phyloP scores from a whole-genome alignment of 2,329 filamentous ascomycete genomes.

The Talaromyces sp. region DNA sequence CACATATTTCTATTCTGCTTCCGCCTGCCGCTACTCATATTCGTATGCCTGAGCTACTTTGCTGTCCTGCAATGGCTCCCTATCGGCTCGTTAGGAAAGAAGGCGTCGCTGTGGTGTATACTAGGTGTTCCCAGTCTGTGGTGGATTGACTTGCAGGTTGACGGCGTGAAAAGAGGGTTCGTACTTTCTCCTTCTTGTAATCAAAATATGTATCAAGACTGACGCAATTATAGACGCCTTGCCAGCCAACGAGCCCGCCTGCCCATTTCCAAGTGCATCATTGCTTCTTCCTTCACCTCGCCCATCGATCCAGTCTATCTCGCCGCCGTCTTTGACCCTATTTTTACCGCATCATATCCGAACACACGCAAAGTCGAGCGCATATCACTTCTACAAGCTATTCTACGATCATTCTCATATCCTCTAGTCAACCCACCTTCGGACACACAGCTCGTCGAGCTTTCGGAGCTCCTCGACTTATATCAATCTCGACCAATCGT shows the following conservation, averaged over 20 bases:
- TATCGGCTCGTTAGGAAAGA: slow-evolving; percentile 65
- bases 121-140: slow-evolving; percentile 88
- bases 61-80: slow-evolving; percentile 78
- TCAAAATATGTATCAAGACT: neutral
- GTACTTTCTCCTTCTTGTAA: slow-evolving; percentile 19
- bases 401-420: slow-evolving; percentile 66
- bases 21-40: slow-evolving; percentile 73
- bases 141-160: slow-evolving; percentile 98
- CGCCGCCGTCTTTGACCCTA: slow-evolving; percentile 90
- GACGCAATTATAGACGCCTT: slow-evolving; percentile 51
- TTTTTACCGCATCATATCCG: slow-evolving; percentile 87
- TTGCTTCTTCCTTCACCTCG: slow-evolving; percentile 86
- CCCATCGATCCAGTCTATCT: slow-evolving; percentile 92
- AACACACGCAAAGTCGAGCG: slow-evolving; percentile 68
- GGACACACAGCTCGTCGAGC: slow-evolving; percentile 54
- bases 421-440: slow-evolving; percentile 51
- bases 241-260: slow-evolving; percentile 72
- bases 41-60: slow-evolving; percentile 69
- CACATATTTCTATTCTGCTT: slow-evolving; percentile 73
- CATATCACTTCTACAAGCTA: slow-evolving; percentile 72
- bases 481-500: slow-evolving; percentile 75
- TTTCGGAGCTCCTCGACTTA: slow-evolving; percentile 60
- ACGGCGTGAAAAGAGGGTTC: slow-evolving; percentile 88
- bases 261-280: slow-evolving; percentile 74
- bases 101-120: slow-evolving; percentile 81